Evolutionary conservation across 176 grass and related monocot genomes (phyloP).

Genomic region (Bolboschoenus planiculmis): DNA sequence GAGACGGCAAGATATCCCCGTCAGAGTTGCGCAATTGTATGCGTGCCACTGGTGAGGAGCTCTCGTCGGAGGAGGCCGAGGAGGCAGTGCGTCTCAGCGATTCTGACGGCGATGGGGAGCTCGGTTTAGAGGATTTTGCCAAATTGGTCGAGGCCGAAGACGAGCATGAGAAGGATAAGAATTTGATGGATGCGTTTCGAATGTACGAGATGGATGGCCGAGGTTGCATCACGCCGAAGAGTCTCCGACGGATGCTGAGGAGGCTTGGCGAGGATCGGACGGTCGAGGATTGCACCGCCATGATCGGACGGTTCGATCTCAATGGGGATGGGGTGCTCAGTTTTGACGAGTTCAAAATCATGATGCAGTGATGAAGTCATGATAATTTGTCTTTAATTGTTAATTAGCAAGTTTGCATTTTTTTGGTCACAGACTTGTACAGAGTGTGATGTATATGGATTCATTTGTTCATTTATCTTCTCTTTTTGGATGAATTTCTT

Average conservation of each 20-base stretch:
- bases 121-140: constrained; percentile 31
- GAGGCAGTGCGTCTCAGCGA: constrained; percentile 19
- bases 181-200: constrained; percentile 27
- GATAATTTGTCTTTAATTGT: background rate
- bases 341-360: constrained; percentile 38
- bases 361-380: constrained; percentile 24
- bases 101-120: constrained; percentile 31
- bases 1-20: constrained; percentile 35
- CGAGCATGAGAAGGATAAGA: constrained; percentile 29
- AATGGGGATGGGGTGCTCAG: constrained; percentile 35
- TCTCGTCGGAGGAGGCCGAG: constrained; percentile 21
- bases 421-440: background rate
- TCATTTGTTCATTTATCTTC: background rate
- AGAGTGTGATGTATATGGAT: background rate
- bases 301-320: constrained; percentile 32
- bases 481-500: background rate
- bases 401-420: background rate
- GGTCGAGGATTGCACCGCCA: constrained; percentile 28
- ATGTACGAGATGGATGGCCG: constrained; percentile 32
- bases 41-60: constrained; percentile 6
- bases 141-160: constrained; percentile 25
- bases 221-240: constrained; percentile 37
- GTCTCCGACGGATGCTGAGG: constrained; percentile 21
- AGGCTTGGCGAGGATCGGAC: constrained; percentile 22
- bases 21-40: constrained; percentile 27